Conservation (phyloP, 345 rosid genomes). For the Anastatica hierochuntica region DNA sequence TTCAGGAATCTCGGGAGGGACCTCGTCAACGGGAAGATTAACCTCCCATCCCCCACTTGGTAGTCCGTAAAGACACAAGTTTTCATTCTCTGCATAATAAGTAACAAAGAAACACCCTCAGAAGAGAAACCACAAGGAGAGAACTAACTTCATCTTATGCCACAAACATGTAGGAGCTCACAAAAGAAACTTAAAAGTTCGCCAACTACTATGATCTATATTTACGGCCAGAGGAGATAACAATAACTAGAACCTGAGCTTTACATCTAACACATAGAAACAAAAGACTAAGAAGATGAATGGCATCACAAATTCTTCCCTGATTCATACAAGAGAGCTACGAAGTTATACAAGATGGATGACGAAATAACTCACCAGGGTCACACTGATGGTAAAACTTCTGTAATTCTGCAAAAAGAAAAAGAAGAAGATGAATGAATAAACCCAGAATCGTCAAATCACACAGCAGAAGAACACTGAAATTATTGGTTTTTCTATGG, state of each 20-base stretch:
- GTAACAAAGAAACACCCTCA: background rate
- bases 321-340: too few species aligned
- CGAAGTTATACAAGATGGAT: too few species aligned
- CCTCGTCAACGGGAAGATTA: constrained; percentile 97
- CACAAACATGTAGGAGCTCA: background rate
- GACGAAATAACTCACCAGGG: constrained; percentile 76
- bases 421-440: background rate
- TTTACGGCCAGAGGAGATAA: too few species aligned
- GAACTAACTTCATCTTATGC: background rate
- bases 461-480: too few species aligned
- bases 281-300: too few species aligned
- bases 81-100: constrained; percentile 71
- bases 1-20: constrained; percentile 98
- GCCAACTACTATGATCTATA: too few species aligned
- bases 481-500: too few species aligned
- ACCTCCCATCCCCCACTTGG: constrained; percentile 98
- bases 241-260: too few species aligned
- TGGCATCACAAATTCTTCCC: too few species aligned
- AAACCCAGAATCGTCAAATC: constrained; percentile 4
- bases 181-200: too few species aligned
- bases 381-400: constrained; percentile 92
- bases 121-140: too few species aligned
- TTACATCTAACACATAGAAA: too few species aligned
- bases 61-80: constrained; percentile 87
- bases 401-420: constrained; percentile 57